A percentile compares a stretch with the other conserved stretches of the same genome.
Evolutionary conservation across 306 rosid genomes (phyloP).

Genomic region (Hippophae gyantsensis): DNA sequence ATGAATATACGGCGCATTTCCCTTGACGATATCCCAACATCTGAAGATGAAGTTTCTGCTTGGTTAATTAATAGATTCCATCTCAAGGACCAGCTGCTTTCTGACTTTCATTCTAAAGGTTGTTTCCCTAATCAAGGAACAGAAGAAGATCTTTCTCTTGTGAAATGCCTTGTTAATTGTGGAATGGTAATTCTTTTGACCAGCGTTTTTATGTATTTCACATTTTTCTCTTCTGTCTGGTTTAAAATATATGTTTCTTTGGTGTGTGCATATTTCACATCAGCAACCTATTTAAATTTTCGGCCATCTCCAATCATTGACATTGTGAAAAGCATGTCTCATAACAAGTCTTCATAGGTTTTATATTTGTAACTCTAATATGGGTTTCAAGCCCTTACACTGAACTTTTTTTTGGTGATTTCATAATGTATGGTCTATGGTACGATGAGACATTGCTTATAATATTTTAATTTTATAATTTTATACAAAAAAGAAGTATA

Average conservation of each 20-base stretch:
- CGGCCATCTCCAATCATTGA: conserved; percentile 45
- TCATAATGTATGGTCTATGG: not conserved
- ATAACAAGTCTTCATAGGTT: conserved; percentile 15
- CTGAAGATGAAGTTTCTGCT: conserved; percentile 38
- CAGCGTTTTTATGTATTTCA: conserved; percentile 30
- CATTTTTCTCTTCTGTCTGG: conserved; percentile 42
- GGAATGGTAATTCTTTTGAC: conserved; percentile 30
- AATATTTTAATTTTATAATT: too few species aligned
- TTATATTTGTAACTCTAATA: not conserved
- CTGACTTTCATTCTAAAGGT: conserved; percentile 43
- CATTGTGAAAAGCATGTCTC: conserved; percentile 20
- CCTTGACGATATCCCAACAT: conserved; percentile 37
- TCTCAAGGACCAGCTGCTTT: conserved; percentile 56
- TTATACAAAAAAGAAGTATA: too few species aligned
- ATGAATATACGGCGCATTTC: conserved; percentile 39
- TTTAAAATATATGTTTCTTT: conserved; percentile 44
- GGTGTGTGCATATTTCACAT: conserved; percentile 47
- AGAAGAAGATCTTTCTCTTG: conserved; percentile 41
- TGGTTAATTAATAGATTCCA: conserved; percentile 49
- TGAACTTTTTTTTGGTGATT: not conserved
- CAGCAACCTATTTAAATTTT: conserved; percentile 49
- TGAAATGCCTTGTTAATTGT: conserved; percentile 39
- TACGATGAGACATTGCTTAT: too few species aligned
- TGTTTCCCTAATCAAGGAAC: conserved; percentile 54
- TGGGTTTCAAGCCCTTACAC: not conserved